These are phyloP conservation scores for Cercospora brassicicola DNA, from an alignment of 2,329 filamentous ascomycete species.

Conservation along the genomic window DNA sequence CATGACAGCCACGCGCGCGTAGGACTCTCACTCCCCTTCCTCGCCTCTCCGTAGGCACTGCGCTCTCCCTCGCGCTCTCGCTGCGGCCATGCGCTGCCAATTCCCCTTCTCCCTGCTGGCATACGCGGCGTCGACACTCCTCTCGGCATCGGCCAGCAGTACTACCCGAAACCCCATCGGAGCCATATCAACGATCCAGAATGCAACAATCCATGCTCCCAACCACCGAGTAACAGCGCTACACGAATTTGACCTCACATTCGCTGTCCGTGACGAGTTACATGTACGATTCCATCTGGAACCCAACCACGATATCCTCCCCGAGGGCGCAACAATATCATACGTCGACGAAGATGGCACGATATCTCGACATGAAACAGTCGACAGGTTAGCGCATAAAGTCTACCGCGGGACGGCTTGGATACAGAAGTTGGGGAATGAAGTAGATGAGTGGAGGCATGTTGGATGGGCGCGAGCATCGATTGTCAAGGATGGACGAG, in stretches of 20 bases:
- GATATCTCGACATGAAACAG: constrained; percentile 63
- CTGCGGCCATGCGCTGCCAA: constrained; percentile 25
- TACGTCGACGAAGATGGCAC: constrained; percentile 72
- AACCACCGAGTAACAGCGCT: constrained; percentile 76
- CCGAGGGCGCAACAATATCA: constrained; percentile 70
- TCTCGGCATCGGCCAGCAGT: constrained; percentile 50
- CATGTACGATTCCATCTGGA: constrained; percentile 77
- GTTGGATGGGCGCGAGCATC: constrained; percentile 85
- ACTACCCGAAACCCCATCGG: constrained; percentile 73
- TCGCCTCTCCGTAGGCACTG: neutral
- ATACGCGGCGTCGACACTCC: constrained; percentile 24
- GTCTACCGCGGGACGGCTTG: constrained; percentile 82
- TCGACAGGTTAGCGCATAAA: constrained; percentile 72
- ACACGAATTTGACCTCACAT: constrained; percentile 81
- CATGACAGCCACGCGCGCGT: neutral
- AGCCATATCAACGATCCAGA: constrained; percentile 70
- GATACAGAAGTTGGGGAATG: constrained; percentile 57
- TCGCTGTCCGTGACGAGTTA: constrained; percentile 66
- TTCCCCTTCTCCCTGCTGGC: constrained; percentile 20
- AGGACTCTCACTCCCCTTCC: neutral
- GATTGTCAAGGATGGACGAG: constrained; percentile 70
- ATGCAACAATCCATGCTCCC: constrained; percentile 74
- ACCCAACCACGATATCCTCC: constrained; percentile 87
- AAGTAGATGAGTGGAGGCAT: constrained; percentile 66
- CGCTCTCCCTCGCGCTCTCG: neutral